These are phyloP conservation scores for Pleurotus salmoneostramineus DNA, from an alignment of 768 basidiomycete species.

Conservation along the genomic window DNA sequence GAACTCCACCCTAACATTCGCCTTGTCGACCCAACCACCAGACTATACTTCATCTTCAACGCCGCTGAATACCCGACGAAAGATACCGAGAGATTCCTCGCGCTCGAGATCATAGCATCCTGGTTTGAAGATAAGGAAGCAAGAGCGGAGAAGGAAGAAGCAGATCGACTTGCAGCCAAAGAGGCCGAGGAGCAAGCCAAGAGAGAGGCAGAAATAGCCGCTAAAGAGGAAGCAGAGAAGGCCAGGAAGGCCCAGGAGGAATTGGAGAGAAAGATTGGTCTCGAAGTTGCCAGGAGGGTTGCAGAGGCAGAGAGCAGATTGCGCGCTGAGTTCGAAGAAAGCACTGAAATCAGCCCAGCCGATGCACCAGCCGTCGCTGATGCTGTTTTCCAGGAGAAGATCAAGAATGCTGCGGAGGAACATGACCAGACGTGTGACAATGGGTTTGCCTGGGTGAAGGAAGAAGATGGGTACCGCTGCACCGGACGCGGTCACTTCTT, in stretches of 20 bases:
- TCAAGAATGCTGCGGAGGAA: not conserved
- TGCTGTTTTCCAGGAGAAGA: not conserved
- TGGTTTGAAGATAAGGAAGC: conserved; percentile 9
- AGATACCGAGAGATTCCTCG: conserved; percentile 13
- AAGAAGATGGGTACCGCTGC: not conserved
- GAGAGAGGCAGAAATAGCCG: not conserved
- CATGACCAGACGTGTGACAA: not conserved
- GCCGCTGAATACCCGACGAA: conserved; percentile 15
- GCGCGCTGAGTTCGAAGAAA: too few relatives aligned
- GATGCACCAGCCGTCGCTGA: not conserved
- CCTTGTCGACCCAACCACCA: conserved; percentile 7
- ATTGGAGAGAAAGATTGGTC: not conserved
- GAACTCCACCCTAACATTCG: conserved; percentile 14
- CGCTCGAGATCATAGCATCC: conserved; percentile 14
- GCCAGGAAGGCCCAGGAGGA: not conserved
- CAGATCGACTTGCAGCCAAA: not conserved
- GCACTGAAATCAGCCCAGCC: not conserved
- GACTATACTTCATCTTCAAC: conserved; percentile 17
- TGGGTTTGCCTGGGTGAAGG: not conserved
- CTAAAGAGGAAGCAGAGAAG: not conserved
- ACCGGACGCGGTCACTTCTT: not conserved
- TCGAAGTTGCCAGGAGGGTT: not conserved
- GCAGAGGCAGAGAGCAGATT: not conserved
- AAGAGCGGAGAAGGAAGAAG: not conserved
- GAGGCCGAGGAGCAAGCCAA: not conserved